A percentile compares a stretch with the other conserved stretches of the same genome.
Evolutionary conservation across 2,329 filamentous ascomycete genomes (phyloP).

Genomic region (Ophiostoma montium): DNA sequence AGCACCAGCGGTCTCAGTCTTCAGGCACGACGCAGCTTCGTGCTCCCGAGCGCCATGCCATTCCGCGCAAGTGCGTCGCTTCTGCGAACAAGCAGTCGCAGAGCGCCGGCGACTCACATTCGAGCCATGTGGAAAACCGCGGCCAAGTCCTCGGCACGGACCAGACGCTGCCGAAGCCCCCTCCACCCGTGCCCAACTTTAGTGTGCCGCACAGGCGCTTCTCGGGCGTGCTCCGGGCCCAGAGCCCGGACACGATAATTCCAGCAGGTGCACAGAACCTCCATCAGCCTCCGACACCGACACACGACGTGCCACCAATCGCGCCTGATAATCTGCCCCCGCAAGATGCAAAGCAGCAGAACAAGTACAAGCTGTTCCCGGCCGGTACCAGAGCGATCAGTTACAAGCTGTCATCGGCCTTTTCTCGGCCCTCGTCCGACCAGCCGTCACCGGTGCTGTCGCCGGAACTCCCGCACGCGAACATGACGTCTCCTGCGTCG

Average conservation of each 20-base stretch:
- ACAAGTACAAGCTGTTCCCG: neutral
- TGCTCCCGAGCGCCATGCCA: neutral
- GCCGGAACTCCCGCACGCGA: neutral
- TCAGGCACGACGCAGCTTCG: slow-evolving; percentile 13
- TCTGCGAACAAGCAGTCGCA: neutral
- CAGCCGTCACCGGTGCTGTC: slow-evolving; percentile 29
- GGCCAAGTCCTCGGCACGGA: neutral
- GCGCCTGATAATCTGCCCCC: no score
- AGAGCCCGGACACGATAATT: neutral
- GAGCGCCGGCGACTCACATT: neutral
- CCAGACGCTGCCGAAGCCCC: slow-evolving; percentile 7
- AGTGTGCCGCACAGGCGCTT: slow-evolving; percentile 35
- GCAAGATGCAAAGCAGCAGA: neutral
- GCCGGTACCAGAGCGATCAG: neutral
- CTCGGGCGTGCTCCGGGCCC: slow-evolving; percentile 23
- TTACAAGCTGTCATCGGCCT: slow-evolving; percentile 20
- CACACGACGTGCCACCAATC: no score
- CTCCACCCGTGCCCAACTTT: slow-evolving; percentile 31
- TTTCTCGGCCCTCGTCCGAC: slow-evolving; percentile 40
- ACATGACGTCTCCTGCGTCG: no score
- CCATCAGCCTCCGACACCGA: no score
- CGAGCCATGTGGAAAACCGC: neutral
- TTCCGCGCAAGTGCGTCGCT: neutral
- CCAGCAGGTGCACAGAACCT: slow-evolving; percentile 16
- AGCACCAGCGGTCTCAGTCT: slow-evolving; percentile 40